These are phyloP conservation scores for Isabelozyma pseudorhagii DNA, from an alignment of 805 yeast species.

Conservation along the genomic window DNA sequence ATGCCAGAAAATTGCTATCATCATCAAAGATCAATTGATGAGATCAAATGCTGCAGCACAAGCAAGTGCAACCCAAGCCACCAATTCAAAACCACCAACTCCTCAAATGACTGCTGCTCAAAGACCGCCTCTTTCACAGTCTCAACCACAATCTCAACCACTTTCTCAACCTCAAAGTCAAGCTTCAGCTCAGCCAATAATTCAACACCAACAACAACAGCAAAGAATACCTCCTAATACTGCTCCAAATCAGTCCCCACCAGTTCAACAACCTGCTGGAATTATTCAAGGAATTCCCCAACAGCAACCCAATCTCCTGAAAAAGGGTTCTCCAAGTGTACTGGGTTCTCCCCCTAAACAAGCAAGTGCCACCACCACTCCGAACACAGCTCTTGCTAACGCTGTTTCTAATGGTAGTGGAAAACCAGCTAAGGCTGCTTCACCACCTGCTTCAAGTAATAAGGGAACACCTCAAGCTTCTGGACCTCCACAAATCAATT, in stretches of 20 bases:
- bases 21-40: constrained; percentile 40
- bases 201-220: constrained; percentile 1
- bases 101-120: neutral
- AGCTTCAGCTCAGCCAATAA: neutral
- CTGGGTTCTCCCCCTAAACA: neutral
- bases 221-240: neutral
- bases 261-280: constrained; percentile 4
- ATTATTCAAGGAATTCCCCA: neutral
- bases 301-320: neutral
- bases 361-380: constrained; percentile 3
- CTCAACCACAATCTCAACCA: neutral
- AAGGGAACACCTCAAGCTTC: constrained; percentile 5
- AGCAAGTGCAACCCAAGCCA: neutral
- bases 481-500: constrained; percentile 22
- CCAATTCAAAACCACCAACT: neutral
- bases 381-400: constrained; percentile 3
- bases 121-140: neutral
- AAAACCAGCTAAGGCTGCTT: constrained; percentile 11
- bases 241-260: constrained; percentile 5
- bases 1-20: constrained; percentile 49
- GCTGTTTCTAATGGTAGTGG: neutral
- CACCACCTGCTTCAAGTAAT: constrained; percentile 13
- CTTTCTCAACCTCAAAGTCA: neutral
- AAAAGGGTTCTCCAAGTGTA: neutral
- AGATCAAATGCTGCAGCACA: constrained; percentile 22